phyloP scores from a whole-genome alignment of 1,284 basidiomycete species.

The Porodaedalea pini region DNA sequence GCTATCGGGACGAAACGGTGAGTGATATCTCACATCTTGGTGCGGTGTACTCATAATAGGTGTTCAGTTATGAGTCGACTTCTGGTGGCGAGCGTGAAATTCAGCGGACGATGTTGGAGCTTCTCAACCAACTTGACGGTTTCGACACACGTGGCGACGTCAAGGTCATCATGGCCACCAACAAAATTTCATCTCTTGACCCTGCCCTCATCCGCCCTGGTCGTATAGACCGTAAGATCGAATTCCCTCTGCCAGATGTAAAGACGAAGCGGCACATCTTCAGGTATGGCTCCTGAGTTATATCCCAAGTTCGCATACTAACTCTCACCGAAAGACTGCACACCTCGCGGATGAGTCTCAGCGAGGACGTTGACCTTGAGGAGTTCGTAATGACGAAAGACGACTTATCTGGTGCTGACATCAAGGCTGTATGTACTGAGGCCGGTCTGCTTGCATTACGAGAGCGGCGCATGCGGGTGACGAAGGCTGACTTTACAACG shows the following conservation, averaged over 20 bases:
- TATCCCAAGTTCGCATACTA: background rate
- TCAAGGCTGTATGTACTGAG: slow-evolving; percentile 97
- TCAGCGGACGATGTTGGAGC: slow-evolving; percentile 98
- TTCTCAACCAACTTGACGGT: slow-evolving; percentile 97
- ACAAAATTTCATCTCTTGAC: slow-evolving; percentile 92
- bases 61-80: slow-evolving; percentile 83
- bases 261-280: slow-evolving; percentile 99
- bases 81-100: slow-evolving; percentile 98
- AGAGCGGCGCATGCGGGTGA: slow-evolving; percentile 96
- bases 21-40: slow-evolving; percentile 26
- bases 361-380: slow-evolving; percentile 91
- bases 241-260: slow-evolving; percentile 90
- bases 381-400: slow-evolving; percentile 97
- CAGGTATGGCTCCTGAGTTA: slow-evolving; percentile 47
- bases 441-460: slow-evolving; percentile 92
- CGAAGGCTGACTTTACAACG: slow-evolving; percentile 84
- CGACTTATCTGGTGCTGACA: slow-evolving; percentile 95
- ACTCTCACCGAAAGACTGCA: slow-evolving; percentile 59
- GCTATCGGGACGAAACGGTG: slow-evolving; percentile 98
- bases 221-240: slow-evolving; percentile 98
- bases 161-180: slow-evolving; percentile 94
- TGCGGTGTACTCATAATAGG: slow-evolving; percentile 32
- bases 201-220: slow-evolving; percentile 97
- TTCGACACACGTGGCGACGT: slow-evolving; percentile 99
- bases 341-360: slow-evolving; percentile 93